Conservation (phyloP, 1,284 basidiomycete genomes). For the Ganoderma lingzhi region DNA sequence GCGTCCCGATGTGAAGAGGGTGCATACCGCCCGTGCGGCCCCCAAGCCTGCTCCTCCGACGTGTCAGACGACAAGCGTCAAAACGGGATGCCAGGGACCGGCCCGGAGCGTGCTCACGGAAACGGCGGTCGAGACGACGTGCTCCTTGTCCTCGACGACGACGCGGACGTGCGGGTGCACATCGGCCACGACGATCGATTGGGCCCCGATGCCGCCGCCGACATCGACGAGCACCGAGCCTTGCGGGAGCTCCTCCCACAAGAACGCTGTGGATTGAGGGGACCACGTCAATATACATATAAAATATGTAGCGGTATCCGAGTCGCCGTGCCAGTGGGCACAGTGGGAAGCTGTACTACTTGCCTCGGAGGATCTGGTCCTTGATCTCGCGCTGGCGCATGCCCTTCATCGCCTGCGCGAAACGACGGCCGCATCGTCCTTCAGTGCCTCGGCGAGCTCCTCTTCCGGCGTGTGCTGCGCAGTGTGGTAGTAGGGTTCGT, state of each 20-base stretch:
- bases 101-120: neutral
- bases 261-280: constrained; percentile 55
- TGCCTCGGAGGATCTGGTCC: constrained; percentile 34
- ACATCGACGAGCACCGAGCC: constrained; percentile 69
- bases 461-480: constrained; percentile 36
- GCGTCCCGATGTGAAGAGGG: constrained; percentile 33
- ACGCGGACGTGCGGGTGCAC: constrained; percentile 62
- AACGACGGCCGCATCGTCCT: constrained; percentile 60
- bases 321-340: neutral
- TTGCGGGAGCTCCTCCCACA: constrained; percentile 63
- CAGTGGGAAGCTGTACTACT: too few relatives aligned
- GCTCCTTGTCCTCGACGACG: constrained; percentile 70
- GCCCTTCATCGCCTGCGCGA: too few relatives aligned
- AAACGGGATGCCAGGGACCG: too few relatives aligned
- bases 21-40: constrained; percentile 31
- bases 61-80: too few relatives aligned
- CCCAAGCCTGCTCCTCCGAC: constrained; percentile 39
- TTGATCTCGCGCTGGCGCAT: constrained; percentile 34
- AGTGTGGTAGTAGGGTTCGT: constrained; percentile 53
- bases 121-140: constrained; percentile 65
- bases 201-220: constrained; percentile 78
- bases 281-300: neutral
- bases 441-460: constrained; percentile 54
- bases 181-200: constrained; percentile 67
- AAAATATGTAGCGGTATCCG: neutral